Evolutionary conservation across 2,329 filamentous ascomycete species (phyloP), one percentile per base, ranked within the genome.

Genomic region (Nothopassalora personata): DNA sequence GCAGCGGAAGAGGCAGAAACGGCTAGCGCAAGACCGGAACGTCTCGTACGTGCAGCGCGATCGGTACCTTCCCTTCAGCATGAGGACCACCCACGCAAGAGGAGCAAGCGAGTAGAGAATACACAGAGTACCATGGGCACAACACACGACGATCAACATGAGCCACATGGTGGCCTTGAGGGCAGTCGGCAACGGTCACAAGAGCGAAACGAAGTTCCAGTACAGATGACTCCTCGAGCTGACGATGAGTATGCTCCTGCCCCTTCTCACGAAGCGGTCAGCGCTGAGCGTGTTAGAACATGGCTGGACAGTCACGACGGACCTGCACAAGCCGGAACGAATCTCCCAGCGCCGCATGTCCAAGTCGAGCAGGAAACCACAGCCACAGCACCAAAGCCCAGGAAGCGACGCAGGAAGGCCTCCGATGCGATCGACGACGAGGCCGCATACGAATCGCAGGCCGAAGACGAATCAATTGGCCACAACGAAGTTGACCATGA

Each of bases 391-490:
- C 9, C 19, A 28, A 49, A 28, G 46, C 46, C 46, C 1, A 28
- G 23, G 10, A 27, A 27, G 46, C 27, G n/a, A 28, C 46, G 46
- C 4, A 49, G 28, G 46, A 27, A n/a, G 28, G 8, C 19, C 13
- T 28, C 46, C 19, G 10, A 49, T 48, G 57, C 15, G 27, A 57
- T 53, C 1, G 56, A 65, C 36, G 64, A 62, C 45, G 60, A 59
- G 10, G 59, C 60, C 23, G 64, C 65, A 10, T 63, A 60, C 43
- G n/a, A 15, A 15, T 13, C 39, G n/a, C 39, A 43, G 18, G 13
- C 39, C 39, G 13, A 43, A 5, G 18, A 48, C 9, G 11, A 30
- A n/a, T 4, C 39, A 43, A 4, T 7, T 13, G 18, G n/a, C 39
- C 13, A 43, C 3, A 1, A 53, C 31, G 47, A 49, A 49, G 47